Conservation (phyloP, 192 early-diverging fungal genomes). For the Coemansia sp. region DNA sequence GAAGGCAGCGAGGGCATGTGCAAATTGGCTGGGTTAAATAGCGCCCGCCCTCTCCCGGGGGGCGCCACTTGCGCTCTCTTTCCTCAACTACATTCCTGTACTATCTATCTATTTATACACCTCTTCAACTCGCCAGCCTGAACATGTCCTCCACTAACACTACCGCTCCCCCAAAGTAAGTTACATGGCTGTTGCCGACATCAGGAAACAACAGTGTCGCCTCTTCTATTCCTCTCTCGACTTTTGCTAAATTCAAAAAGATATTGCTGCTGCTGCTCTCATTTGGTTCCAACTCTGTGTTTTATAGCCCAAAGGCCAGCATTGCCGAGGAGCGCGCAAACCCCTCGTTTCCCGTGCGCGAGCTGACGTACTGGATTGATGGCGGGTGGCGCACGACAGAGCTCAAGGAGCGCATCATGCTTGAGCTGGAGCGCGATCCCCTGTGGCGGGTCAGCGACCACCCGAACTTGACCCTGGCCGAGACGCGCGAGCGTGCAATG, state of each 20-base stretch:
- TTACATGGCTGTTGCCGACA: neutral
- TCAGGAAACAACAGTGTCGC: neutral
- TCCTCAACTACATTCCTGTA: neutral
- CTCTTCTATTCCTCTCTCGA: neutral
- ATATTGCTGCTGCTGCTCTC: neutral
- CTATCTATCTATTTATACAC: neutral
- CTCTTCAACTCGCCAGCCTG: neutral
- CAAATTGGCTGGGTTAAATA: neutral
- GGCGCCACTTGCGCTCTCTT: neutral
- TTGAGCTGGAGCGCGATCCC: conserved; percentile 82
- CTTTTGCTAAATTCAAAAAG: neutral
- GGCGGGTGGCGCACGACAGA: conserved; percentile 63
- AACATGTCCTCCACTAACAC: neutral
- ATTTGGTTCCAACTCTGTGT: neutral
- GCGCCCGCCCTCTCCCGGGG: too few relatives aligned
- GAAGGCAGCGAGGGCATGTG: neutral
- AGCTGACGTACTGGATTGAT: conserved; percentile 81
- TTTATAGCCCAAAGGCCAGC: conserved; percentile 41
- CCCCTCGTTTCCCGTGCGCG: conserved; percentile 72
- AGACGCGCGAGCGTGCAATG: conserved; percentile 83
- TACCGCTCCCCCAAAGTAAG: neutral
- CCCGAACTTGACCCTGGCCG: conserved; percentile 70
- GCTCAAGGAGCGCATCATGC: conserved; percentile 77
- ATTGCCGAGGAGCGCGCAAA: conserved; percentile 72
- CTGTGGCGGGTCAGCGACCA: conserved; percentile 76